Base-by-base conservation (phyloP, 768 basidiomycete species). In the Serpula lacrymans region DNA sequence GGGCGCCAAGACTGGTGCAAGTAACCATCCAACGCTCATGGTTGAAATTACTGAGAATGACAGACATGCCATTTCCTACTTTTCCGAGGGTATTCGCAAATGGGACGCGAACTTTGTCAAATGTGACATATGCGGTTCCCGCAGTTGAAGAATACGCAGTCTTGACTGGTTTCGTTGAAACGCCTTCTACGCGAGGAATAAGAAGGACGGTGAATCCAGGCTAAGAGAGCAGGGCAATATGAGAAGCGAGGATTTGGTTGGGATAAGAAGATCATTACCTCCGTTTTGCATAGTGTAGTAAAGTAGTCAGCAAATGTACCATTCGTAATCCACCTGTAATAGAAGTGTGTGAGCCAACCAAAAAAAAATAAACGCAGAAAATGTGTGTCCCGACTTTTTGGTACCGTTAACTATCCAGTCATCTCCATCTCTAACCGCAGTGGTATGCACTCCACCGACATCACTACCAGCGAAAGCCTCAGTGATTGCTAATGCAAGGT, bases 401-500 rank as follows among this genome's bases (percentile, higher is more conserved):
- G 91, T 93, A 13, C 95, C 95, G 29, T 83, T 89, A 47, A 97
- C 82, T 10, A 92, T 74, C 84, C 87, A 95, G 29, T 82, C 67
- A 49, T 88, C 80, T 1, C 91, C 94, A 52, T 95, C 91, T 42
- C 80, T 79, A 41, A 78, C 77, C 1, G 94, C 94, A 1, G 82
- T 85, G 42, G 85, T 97, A 71, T 80, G 91, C 25, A 94, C 53
- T 3, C 93, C 91, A 36, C 78, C 63, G 2, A 92, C 89, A 50
- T 92, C 88, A 50, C 85, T 88, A 13, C 88, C 88, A 2, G 92
- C 94, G 50, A 94, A 95, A 0, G 94, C 90, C 64, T 98, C 95
- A 33, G 82, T 85, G 54, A 98, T 90, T 7, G 95, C 95, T 24
- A 98, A 70, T 6, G 83, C 85, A 48, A 96, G 84, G 51, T 80